Conservation (phyloP, 2,329 filamentous ascomycete species). For the Elsinoe australis region DNA sequence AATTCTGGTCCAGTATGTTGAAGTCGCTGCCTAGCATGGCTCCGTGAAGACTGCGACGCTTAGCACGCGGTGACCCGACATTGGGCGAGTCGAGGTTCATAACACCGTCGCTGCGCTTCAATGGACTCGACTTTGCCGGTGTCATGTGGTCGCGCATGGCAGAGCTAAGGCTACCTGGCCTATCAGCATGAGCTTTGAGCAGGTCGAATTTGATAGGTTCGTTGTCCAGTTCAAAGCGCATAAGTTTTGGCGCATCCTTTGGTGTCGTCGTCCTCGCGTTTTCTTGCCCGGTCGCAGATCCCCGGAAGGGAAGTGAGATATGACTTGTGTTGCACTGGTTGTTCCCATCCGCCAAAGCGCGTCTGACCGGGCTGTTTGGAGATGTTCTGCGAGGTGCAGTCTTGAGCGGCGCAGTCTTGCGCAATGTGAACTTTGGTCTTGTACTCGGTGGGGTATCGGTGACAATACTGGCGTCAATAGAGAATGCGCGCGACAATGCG, state of each 20-base stretch:
- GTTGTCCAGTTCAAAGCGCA: constrained; percentile 34
- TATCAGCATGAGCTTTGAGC: constrained; percentile 42
- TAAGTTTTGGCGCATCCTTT: constrained; percentile 24
- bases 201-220: constrained; percentile 44
- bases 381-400: constrained; percentile 59
- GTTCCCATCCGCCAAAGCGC: constrained; percentile 61
- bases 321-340: constrained; percentile 61
- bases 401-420: constrained; percentile 44
- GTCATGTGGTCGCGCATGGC: constrained; percentile 41
- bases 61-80: constrained; percentile 78
- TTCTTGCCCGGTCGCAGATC: constrained; percentile 30
- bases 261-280: constrained; percentile 28
- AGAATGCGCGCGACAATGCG: constrained; percentile 29
- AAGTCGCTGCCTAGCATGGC: constrained; percentile 56
- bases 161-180: constrained; percentile 31
- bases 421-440: constrained; percentile 41
- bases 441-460: constrained; percentile 35
- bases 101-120: constrained; percentile 84
- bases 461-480: constrained; percentile 19
- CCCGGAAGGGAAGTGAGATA: constrained; percentile 10
- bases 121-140: constrained; percentile 63
- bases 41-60: constrained; percentile 79
- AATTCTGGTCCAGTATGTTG: constrained; percentile 66
- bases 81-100: constrained; percentile 78
- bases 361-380: constrained; percentile 61